Percentiles rank a stretch among this genome's conserved stretches.
Evolutionary conservation across 345 rosid genomes (phyloP).

Genomic region (Murraya paniculata): DNA sequence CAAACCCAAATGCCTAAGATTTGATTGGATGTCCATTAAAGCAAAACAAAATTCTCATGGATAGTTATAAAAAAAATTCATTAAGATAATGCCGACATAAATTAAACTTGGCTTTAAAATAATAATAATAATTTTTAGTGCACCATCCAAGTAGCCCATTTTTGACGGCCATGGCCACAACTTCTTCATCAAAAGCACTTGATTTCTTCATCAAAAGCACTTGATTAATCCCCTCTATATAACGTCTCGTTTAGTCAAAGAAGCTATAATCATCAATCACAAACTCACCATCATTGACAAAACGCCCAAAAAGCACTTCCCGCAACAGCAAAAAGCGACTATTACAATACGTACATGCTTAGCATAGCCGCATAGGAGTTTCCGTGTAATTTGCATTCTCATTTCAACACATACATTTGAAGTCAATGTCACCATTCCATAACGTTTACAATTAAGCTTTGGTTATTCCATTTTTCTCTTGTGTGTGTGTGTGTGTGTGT

Average conservation of each 20-base stretch:
- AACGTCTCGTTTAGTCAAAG: conserved; percentile 12
- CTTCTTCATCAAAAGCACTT: not conserved
- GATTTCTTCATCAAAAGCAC: not conserved
- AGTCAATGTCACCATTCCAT: conserved; percentile 2
- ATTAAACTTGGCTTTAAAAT: not conserved
- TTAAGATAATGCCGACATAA: not conserved
- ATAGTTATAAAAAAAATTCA: not conserved
- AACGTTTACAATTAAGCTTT: not conserved
- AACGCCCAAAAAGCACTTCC: not conserved
- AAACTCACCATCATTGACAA: not conserved
- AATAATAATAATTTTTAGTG: not conserved
- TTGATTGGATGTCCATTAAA: not conserved
- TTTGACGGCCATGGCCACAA: not conserved
- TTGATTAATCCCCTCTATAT: not conserved
- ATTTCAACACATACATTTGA: not conserved
- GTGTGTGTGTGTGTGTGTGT: not conserved
- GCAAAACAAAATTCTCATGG: not conserved
- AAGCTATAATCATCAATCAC: not conserved
- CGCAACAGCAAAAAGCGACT: not conserved
- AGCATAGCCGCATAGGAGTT: too few relatives aligned
- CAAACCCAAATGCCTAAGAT: not conserved
- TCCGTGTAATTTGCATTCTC: not conserved
- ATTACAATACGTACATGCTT: not conserved
- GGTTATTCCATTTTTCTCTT: not conserved
- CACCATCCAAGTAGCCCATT: not conserved